Base-by-base conservation (phyloP, 2,329 filamentous ascomycete genomes). In the Clonostachys solani region DNA sequence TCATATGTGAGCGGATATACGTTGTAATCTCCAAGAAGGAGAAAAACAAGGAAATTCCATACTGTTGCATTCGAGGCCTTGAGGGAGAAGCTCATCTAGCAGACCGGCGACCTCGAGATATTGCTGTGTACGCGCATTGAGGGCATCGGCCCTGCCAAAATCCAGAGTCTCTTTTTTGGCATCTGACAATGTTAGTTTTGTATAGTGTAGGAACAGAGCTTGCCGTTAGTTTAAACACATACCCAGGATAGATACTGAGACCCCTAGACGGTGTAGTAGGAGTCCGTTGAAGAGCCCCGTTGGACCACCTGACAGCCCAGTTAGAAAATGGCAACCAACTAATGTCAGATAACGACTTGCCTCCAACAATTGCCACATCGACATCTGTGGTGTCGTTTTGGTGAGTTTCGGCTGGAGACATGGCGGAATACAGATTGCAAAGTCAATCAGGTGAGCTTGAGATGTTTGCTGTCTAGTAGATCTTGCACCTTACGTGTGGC, bases 51-150 rank as follows among this genome's bases (percentile, higher is more conserved):
- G 13, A 42, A 15, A 23, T 16, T 15, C 8, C 40, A 23, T 60
- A 74, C 72, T 76, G 52, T 75, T 75, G 56, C 73, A 76, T 48
- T 71, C 70, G n/a, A 76, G 62, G 2, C 73, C 72, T 3, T 63
- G 55, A 0, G 64, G 58, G 0, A 74, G 50, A 4, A 76, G 58
- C 36, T 71, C 66, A 34, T 71, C 61, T 2, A 74, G 55, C 15
- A 75, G 62, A 8, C 67, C 64, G 5, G 67, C 70, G 7, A 73
- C 63, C 43, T 75, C 71, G 3, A 75, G 60, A 33, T 72, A 72
- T 41, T 76, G 73, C 38, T 76, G 73, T 1, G 71, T 74, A 10
- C 73, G 63, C 6, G 73, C 73, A 38, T 75, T 76, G 46, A 76
- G 58, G 0, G 73, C 73, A 54, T 76, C 73, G 36, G 73, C 73